Percentiles rank a stretch among this genome's conserved stretches.
phyloP scores from a whole-genome alignment of 1,284 basidiomycete species.

The Naganishia sp. region DNA sequence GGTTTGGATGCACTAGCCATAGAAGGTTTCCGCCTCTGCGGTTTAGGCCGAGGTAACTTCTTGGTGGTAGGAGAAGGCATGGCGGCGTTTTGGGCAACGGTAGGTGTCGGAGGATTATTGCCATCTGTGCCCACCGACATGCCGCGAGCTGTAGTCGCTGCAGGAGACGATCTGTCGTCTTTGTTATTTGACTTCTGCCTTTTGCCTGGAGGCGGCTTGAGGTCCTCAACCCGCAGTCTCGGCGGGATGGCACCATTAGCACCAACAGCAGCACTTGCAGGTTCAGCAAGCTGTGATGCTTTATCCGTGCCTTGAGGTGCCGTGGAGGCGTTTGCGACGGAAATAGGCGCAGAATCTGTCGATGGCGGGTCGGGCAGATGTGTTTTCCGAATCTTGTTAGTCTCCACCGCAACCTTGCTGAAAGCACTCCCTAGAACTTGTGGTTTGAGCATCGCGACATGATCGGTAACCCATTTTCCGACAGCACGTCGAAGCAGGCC shows the following conservation, averaged over 20 bases:
- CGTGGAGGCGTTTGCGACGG: neutral
- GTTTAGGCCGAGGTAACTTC: slow-evolving; percentile 26
- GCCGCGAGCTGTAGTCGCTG: slow-evolving; percentile 6
- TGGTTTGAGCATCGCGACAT: slow-evolving; percentile 16
- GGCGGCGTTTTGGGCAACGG: neutral
- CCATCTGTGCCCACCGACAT: slow-evolving; percentile 19
- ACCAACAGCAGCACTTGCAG: neutral
- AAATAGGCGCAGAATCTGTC: neutral
- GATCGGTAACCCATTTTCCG: slow-evolving; percentile 21
- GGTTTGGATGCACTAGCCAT: slow-evolving; percentile 12
- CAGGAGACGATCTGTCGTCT: slow-evolving; percentile 27
- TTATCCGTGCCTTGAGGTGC: neutral
- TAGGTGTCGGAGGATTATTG: slow-evolving; percentile 23
- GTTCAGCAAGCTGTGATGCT: neutral
- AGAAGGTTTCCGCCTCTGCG: slow-evolving; percentile 16
- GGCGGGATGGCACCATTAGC: slow-evolving; percentile 30
- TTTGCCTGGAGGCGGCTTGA: slow-evolving; percentile 49
- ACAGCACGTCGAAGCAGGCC: slow-evolving; percentile 15
- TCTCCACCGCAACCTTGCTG: slow-evolving; percentile 20
- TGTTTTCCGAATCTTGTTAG: slow-evolving; percentile 24
- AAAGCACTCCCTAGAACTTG: slow-evolving; percentile 22
- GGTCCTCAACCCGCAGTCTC: slow-evolving; percentile 47
- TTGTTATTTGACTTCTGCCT: slow-evolving; percentile 36
- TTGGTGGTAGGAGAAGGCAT: slow-evolving; percentile 22
- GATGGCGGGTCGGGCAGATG: slow-evolving; percentile 7